A percentile compares a stretch with the other conserved stretches of the same genome.
Conservation (phyloP, 257 asterid species). For the Paulownia fortunei region DNA sequence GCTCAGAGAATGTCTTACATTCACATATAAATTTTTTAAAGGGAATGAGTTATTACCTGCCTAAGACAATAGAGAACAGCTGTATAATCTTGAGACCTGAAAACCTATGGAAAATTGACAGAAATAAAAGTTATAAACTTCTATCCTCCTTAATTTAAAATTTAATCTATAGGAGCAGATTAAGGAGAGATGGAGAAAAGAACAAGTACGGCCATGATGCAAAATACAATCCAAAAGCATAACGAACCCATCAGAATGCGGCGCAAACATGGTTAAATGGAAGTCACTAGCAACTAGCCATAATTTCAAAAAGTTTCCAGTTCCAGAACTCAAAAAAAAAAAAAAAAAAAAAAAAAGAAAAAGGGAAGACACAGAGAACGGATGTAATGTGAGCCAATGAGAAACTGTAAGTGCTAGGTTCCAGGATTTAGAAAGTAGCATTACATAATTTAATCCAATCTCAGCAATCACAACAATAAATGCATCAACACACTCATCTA, state of each 20-base stretch:
- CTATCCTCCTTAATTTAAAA: neutral
- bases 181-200: neutral
- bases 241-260: neutral
- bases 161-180: neutral
- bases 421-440: too few species aligned
- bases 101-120: constrained; percentile 57
- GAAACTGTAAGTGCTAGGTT: neutral
- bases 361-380: too few species aligned
- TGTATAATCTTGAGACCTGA: constrained; percentile 94
- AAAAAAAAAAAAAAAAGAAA: too few species aligned
- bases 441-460: too few species aligned
- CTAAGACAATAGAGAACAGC: constrained; percentile 91
- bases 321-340: too few species aligned
- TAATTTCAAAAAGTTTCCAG: neutral
- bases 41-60: constrained; percentile 59
- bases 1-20: constrained; percentile 13
- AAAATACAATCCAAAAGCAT: neutral
- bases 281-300: neutral
- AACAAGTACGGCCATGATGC: neutral
- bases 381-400: too few species aligned
- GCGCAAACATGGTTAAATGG: too few species aligned
- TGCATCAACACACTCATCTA: too few species aligned
- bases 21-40: neutral
- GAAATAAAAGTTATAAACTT: neutral
- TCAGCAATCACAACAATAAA: too few species aligned